Evolutionary conservation across 2,329 filamentous ascomycete species (phyloP).

Genomic region (Aspergillus glaucus): DNA sequence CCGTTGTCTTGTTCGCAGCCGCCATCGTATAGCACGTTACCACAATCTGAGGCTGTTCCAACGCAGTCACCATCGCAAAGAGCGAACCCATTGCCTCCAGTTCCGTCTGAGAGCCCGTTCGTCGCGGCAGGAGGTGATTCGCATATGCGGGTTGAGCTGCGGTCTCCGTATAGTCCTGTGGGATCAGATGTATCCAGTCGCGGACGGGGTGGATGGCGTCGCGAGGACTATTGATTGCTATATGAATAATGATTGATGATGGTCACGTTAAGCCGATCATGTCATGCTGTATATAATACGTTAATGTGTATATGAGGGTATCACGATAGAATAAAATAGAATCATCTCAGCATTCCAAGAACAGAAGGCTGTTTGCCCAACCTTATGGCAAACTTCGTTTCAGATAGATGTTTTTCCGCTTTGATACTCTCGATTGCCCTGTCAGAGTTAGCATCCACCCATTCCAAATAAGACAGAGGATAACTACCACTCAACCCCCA

Average conservation of each 20-base stretch:
- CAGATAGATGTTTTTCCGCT: slow-evolving; percentile 65
- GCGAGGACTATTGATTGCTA: slow-evolving; percentile 2
- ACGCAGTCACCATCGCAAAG: slow-evolving; percentile 14
- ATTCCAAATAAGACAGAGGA: slow-evolving; percentile 6
- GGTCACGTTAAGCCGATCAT: background rate
- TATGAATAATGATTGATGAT: slow-evolving; percentile 12
- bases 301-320: background rate
- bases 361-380: slow-evolving; percentile 63
- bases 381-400: slow-evolving; percentile 64
- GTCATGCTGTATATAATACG: background rate
- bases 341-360: slow-evolving; percentile 44
- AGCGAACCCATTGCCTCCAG: slow-evolving; percentile 24
- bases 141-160: slow-evolving; percentile 5
- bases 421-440: slow-evolving; percentile 82
- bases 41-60: slow-evolving; percentile 8
- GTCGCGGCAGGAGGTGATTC: slow-evolving; percentile 2
- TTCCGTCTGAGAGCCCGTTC: slow-evolving; percentile 23
- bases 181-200: no score
- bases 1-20: background rate
- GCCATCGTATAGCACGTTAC: background rate
- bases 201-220: slow-evolving; percentile 25
- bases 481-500: slow-evolving; percentile 70
- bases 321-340: slow-evolving; percentile 1
- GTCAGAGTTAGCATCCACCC: slow-evolving; percentile 11
- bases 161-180: background rate